Evolutionary conservation across 2,329 filamentous ascomycete species (phyloP), one percentile per base, ranked within the genome.

Genomic region (Apiospora arundinis): DNA sequence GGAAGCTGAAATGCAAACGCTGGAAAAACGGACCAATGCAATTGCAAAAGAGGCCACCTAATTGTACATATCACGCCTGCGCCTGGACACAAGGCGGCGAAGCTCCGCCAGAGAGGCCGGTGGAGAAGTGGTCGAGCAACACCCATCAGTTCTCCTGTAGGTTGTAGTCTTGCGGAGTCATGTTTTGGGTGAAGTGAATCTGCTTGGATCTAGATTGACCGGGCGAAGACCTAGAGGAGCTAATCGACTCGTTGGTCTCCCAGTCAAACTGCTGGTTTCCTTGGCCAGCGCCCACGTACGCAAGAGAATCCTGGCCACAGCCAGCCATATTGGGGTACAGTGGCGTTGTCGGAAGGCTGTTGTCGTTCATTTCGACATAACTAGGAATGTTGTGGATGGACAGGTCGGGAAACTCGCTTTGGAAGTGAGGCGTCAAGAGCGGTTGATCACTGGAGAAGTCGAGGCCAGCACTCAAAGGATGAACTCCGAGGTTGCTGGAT

Each of bases 251-350:
- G 56, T 84, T 80, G 16, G 78, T 82, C 6, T 87, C 83, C 82
- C 88, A 89, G 74, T 85, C 85, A 75, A 86, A 89, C 73, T 89
- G 86, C 21, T 84, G 77, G 52, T 84, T 85, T 42, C 75, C 45
- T 48, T 32, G 42, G 23, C 42, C 28, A 12, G 4, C 45, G 67
- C 42, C 25, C 28, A 52, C 14, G 45, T 52, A 49, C 6, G 16
- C 23, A 40, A 49, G 45, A 16, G 67, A 18, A n/a, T 78, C 76
- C 18, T 85, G 87, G 12, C 80, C 76, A 12, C 83, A 80, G 0
- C 82, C 82, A 76, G 88, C 82, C 74, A 80, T 81, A 69, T 81
- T 79, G 4, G 82, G 78, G 68, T 84, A 86, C 2, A 85, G 82
- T 5, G 87, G 86, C 2, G 87, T 88, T 21, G 84, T 80, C 12